Base-by-base conservation (phyloP, 768 basidiomycete species). In the Suillus brevipes region DNA sequence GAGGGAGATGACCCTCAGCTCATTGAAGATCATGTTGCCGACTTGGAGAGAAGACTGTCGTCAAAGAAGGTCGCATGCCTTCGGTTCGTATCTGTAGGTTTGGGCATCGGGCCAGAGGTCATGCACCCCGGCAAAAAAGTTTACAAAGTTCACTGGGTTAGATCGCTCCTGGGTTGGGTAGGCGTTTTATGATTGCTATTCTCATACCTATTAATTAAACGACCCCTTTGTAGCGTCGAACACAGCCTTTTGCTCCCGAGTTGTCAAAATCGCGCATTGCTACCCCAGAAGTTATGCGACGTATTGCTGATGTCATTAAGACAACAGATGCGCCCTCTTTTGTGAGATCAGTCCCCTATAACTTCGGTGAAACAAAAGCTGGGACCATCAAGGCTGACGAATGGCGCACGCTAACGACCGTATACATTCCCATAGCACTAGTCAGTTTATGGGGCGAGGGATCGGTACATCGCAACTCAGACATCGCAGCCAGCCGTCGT, bases 151-250 rank as follows among this genome's bases (percentile, higher is more conserved):
- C 28, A 28, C 28, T 69, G 60, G 20, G 49, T 23, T 5, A 69
- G 58, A 28, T 42, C 60, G 1, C 56, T 69, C 1, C 28, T 69
- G 36, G 3, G 61, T 14, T 67, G 66, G 66, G 66, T 67, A 62
- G 52, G 66, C 16, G 16, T 43, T 18, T 43, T 47, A 12, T 14
- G 8, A 38, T 57, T 42, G 16, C 16, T 20, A 12, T 36, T 37
- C 6, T 40, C n/a, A 13, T 40, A 4, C 9, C 23, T n/a, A 23
- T 42, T 34, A 43, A 31, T 31, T 23, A 50, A 37, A 13, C 47
- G 38, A 23, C 20, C 23, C 23, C 20, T 31, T 2, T 16, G 45
- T 28, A 69, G 67, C 40, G 36, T 14, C 25, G 31, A 14, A 23
- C 34, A 13, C 56, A 42, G 55, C 65, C 60, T 34, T 55, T 65